These are phyloP conservation scores for Vaccinium darrowii DNA, from an alignment of 148 eudicot species.

Conservation along the genomic window DNA sequence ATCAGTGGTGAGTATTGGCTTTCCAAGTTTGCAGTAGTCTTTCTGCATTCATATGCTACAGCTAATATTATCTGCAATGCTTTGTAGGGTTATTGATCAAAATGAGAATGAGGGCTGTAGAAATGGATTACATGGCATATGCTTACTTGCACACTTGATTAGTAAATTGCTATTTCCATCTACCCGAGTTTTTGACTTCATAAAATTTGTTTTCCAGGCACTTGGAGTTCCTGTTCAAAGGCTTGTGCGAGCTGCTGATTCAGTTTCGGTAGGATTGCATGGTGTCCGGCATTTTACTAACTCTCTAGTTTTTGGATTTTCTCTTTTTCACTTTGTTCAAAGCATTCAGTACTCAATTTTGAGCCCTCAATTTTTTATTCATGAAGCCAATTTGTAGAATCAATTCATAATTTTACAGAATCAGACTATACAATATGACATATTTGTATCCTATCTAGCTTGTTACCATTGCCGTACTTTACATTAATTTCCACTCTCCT, in stretches of 20 bases:
- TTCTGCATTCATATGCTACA: conserved; percentile 1
- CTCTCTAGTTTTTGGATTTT: not conserved
- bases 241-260: conserved; percentile 93
- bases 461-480: not conserved
- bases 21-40: not conserved
- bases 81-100: not conserved
- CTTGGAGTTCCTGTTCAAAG: conserved; percentile 84
- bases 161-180: not conserved
- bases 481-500: not conserved
- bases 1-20: conserved; percentile 59
- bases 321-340: not conserved
- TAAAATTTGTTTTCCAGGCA: conserved; percentile 49
- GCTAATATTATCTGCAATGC: not conserved
- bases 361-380: not conserved
- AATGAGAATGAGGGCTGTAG: not conserved
- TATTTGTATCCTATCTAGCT: not conserved
- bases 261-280: conserved; percentile 68
- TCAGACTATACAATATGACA: not conserved
- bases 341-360: not conserved
- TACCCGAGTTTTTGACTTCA: not conserved
- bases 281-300: not conserved
- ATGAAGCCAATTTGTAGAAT: not conserved
- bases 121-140: not conserved
- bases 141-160: not conserved
- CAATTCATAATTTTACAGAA: conserved; percentile 1